Percentiles rank a stretch among this genome's conserved stretches.
Evolutionary conservation across 768 basidiomycete genomes (phyloP).

Genomic region (Russula sp.): DNA sequence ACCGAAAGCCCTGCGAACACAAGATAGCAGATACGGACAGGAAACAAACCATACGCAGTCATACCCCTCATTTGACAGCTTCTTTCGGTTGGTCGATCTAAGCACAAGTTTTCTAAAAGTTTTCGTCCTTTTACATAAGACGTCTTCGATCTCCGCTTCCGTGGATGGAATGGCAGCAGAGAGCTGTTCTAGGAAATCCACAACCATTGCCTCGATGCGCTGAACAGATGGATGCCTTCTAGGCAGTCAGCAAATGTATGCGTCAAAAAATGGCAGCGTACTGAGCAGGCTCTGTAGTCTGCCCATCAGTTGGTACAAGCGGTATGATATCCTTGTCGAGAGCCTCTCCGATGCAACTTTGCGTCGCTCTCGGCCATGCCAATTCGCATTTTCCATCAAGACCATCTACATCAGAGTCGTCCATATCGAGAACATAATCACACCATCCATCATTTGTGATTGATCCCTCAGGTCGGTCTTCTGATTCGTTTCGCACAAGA

Average conservation of each 20-base stretch:
- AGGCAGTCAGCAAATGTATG: not conserved
- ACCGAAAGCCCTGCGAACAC: slow-evolving; percentile 18
- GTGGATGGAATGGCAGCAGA: slow-evolving; percentile 12
- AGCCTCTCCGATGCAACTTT: not conserved
- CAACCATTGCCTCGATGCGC: slow-evolving; percentile 11
- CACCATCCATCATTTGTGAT: not conserved
- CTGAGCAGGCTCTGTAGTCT: not conserved
- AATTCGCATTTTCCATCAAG: not conserved
- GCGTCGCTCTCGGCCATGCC: not conserved
- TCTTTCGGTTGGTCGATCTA: slow-evolving; percentile 32
- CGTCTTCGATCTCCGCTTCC: not conserved
- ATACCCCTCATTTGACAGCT: slow-evolving; percentile 28
- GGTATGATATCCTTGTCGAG: not conserved
- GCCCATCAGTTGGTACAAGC: not conserved
- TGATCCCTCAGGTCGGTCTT: not conserved
- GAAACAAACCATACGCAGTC: not conserved
- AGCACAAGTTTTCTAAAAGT: slow-evolving; percentile 29
- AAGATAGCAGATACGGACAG: not conserved
- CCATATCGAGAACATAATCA: not conserved
- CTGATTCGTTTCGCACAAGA: not conserved
- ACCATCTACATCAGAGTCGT: not conserved
- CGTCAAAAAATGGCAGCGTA: not conserved
- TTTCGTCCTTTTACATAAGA: not conserved
- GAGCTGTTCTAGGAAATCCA: slow-evolving; percentile 14
- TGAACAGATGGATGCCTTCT: slow-evolving; percentile 1